Evolutionary conservation across 108 stramenopile genomes (phyloP).

Genomic region (Pinguiococcus pyrenoidosus): DNA sequence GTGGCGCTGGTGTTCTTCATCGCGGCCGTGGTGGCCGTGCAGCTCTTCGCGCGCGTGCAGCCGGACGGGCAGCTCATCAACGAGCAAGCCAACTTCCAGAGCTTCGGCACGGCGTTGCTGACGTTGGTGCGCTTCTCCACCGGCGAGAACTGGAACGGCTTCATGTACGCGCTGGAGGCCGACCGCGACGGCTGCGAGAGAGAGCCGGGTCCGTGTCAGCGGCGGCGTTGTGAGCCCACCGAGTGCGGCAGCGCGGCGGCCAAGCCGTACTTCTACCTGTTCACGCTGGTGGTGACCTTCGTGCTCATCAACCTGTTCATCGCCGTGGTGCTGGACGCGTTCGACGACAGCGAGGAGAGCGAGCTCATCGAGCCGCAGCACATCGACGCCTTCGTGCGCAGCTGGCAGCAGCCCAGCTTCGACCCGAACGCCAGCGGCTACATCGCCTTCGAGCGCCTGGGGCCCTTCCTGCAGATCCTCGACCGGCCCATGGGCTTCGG

Average conservation of each 20-base stretch:
- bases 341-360: conserved; percentile 28
- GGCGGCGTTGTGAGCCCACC: no score
- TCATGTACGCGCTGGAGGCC: conserved; percentile 37
- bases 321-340: conserved; percentile 43
- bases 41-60: conserved; percentile 27
- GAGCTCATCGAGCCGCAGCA: background rate
- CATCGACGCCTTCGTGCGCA: background rate
- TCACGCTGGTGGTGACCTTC: conserved; percentile 35
- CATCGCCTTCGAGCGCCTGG: background rate
- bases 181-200: conserved; percentile 1
- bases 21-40: conserved; percentile 45
- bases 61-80: conserved; percentile 27
- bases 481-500: conserved; percentile 2
- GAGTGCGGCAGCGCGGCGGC: conserved; percentile 17
- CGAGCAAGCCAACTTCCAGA: conserved; percentile 49
- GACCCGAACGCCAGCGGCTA: conserved; percentile 3
- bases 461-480: background rate
- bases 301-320: conserved; percentile 50
- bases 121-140: conserved; percentile 53
- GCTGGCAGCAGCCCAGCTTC: conserved; percentile 2
- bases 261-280: conserved; percentile 35
- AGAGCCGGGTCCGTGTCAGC: no score
- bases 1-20: conserved; percentile 51
- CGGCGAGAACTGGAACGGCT: conserved; percentile 56
- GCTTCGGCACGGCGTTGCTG: conserved; percentile 40